Conservation (phyloP, 2,329 filamentous ascomycete species). For the Cladosporium sp. region DNA sequence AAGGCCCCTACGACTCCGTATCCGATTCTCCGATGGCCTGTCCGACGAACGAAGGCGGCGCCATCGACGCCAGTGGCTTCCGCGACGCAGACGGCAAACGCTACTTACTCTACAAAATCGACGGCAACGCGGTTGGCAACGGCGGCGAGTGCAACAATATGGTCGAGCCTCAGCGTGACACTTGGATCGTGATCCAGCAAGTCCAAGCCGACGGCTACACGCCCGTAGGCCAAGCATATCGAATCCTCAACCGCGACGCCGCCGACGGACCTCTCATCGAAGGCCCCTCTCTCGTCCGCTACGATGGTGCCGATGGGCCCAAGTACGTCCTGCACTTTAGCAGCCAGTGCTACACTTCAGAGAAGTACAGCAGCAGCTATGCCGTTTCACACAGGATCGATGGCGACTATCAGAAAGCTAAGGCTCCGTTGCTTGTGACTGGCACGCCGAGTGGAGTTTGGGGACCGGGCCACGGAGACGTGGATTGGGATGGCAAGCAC, state of each 20-base stretch:
- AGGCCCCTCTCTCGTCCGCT: slow-evolving; percentile 23
- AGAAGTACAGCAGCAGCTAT: slow-evolving; percentile 13
- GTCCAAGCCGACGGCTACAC: slow-evolving; percentile 24
- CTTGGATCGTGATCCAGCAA: slow-evolving; percentile 27
- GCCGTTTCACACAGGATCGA: slow-evolving; percentile 15
- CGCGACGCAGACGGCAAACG: slow-evolving; percentile 21
- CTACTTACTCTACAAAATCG: slow-evolving; percentile 28
- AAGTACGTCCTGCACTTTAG: slow-evolving; percentile 27
- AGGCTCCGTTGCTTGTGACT: slow-evolving; percentile 13
- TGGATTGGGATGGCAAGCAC: slow-evolving; percentile 16
- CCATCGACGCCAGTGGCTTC: slow-evolving; percentile 28
- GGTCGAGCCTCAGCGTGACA: slow-evolving; percentile 18
- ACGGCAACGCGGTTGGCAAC: slow-evolving; percentile 25
- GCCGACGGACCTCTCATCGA: slow-evolving; percentile 26
- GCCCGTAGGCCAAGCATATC: slow-evolving; percentile 17
- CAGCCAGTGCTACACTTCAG: slow-evolving; percentile 22
- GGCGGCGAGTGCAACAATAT: slow-evolving; percentile 25
- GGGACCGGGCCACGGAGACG: slow-evolving; percentile 20
- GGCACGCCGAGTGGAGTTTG: slow-evolving; percentile 12
- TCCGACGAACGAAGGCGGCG: slow-evolving; percentile 25
- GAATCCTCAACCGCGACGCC: slow-evolving; percentile 22
- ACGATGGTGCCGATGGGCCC: slow-evolving; percentile 17
- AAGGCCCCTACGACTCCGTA: slow-evolving; percentile 24
- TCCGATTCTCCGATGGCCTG: slow-evolving; percentile 23
- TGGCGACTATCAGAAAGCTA: slow-evolving; percentile 16